Evolutionary conservation across 2,329 filamentous ascomycete genomes (phyloP).

Genomic region (Colletotrichum cordylinicola): DNA sequence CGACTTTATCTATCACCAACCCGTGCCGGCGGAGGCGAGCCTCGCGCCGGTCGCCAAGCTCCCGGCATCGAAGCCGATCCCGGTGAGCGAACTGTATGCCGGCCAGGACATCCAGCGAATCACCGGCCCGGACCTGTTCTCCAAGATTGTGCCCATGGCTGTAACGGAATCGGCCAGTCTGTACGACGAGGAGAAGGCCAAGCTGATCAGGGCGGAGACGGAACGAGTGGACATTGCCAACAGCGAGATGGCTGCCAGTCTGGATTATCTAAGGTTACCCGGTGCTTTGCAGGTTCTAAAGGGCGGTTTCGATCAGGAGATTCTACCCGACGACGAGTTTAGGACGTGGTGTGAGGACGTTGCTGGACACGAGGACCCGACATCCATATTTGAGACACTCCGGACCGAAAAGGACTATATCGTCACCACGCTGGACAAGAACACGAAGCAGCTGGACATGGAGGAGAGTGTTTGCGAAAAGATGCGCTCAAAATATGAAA

Average conservation of each 20-base stretch:
- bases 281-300: constrained; percentile 90
- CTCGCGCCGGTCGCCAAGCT: constrained; percentile 86
- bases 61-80: constrained; percentile 94
- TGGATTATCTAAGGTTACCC: constrained; percentile 92
- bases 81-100: constrained; percentile 94
- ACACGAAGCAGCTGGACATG: constrained; percentile 90
- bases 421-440: constrained; percentile 74
- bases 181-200: constrained; percentile 98
- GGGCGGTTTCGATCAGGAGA: constrained; percentile 89
- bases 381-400: constrained; percentile 78
- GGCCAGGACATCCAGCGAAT: constrained; percentile 97
- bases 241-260: constrained; percentile 91
- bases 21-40: constrained; percentile 83
- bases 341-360: constrained; percentile 93
- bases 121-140: constrained; percentile 95
- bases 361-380: constrained; percentile 82
- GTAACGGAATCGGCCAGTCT: constrained; percentile 96
- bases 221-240: constrained; percentile 93
- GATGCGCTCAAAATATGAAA: constrained; percentile 97
- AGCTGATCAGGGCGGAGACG: constrained; percentile 89
- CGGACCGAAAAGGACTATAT: constrained; percentile 80
- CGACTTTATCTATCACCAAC: constrained; percentile 97
- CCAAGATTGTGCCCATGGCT: constrained; percentile 93
- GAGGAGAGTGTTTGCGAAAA: constrained; percentile 99
- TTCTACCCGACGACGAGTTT: constrained; percentile 89